A percentile compares a stretch with the other conserved stretches of the same genome.
phyloP scores from a whole-genome alignment of 2,329 filamentous ascomycete genomes.

The Pezicula rhizophila region DNA sequence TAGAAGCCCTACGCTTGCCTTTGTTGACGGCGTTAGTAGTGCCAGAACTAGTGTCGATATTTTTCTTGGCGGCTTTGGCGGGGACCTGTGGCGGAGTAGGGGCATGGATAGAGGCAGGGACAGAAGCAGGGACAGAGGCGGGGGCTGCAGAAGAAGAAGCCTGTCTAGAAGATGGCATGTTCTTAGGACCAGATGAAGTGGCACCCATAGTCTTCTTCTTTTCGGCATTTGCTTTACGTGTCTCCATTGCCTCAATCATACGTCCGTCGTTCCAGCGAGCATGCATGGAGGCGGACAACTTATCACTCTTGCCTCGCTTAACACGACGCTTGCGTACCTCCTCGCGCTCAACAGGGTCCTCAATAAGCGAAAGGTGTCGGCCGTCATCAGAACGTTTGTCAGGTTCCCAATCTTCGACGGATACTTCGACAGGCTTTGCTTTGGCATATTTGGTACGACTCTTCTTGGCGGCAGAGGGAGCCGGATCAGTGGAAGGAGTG shows the following conservation, averaged over 20 bases:
- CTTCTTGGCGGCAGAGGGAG: not conserved
- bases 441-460: not conserved
- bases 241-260: conserved; percentile 52
- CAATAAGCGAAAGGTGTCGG: not conserved
- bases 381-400: not conserved
- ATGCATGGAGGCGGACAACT: conserved; percentile 62
- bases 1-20: not conserved
- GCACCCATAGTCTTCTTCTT: conserved; percentile 42
- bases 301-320: conserved; percentile 49
- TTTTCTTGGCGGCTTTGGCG: too few relatives aligned
- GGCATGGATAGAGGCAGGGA: not conserved
- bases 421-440: not conserved
- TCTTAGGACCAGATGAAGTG: not conserved
- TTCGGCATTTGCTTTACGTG: conserved; percentile 52
- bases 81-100: too few relatives aligned
- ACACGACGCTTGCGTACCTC: conserved; percentile 2
- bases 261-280: conserved; percentile 53
- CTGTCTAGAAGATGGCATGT: not conserved
- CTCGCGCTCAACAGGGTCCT: conserved; percentile 1
- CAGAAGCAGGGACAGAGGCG: not conserved
- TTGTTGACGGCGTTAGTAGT: not conserved
- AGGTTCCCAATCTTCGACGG: not conserved
- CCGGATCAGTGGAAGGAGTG: not conserved
- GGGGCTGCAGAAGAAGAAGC: not conserved
- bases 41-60: too few relatives aligned